phyloP scores from a whole-genome alignment of 2,329 filamentous ascomycete genomes.

The Gliomastix tumulicola region DNA sequence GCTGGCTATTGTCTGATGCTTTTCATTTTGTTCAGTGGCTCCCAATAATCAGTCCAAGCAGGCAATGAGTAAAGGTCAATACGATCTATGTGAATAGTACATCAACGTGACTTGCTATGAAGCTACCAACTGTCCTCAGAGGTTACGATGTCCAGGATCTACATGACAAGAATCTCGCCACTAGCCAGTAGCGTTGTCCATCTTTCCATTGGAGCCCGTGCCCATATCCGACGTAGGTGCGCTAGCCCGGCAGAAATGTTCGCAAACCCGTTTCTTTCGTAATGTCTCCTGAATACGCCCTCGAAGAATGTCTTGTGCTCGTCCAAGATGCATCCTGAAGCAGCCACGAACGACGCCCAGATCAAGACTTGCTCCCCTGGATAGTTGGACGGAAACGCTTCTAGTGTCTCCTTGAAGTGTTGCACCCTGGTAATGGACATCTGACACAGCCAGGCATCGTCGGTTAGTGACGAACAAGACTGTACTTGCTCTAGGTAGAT shows the following conservation, averaged over 20 bases:
- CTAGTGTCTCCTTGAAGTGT: constrained; percentile 1
- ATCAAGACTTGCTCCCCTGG: constrained; percentile 4
- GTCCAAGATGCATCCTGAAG: constrained; percentile 1
- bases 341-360: constrained; percentile 6
- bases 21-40: no score
- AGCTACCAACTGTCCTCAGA: no score
- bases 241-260: constrained; percentile 3
- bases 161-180: constrained; percentile 15
- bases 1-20: no score
- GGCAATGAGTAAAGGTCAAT: no score
- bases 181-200: constrained; percentile 16
- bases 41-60: no score
- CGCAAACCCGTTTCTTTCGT: constrained; percentile 3
- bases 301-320: constrained; percentile 3
- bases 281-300: constrained; percentile 1
- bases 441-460: no score
- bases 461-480: no score
- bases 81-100: no score
- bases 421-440: background rate
- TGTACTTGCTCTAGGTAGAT: constrained; percentile 1
- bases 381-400: background rate
- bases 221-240: constrained; percentile 3
- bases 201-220: constrained; percentile 6
- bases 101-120: no score
- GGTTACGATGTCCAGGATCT: no score